Evolutionary conservation across 192 early-diverging fungal species (phyloP), one percentile per base, ranked within the genome.

Genomic region (Spizellomyces punctatus): DNA sequence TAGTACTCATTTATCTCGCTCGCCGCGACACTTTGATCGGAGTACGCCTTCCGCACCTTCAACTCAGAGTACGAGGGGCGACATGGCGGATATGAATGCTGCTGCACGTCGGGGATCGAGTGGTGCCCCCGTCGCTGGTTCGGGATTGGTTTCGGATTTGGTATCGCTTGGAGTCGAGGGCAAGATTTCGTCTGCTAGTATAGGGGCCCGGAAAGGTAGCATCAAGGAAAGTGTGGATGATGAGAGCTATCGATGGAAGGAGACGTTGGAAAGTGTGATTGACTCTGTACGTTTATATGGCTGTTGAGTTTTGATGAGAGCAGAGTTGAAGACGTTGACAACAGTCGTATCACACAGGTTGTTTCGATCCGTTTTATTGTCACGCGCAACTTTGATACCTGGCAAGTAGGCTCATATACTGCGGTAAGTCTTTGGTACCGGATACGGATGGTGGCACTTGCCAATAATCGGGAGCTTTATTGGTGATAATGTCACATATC

Each of bases 291-390:
- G 48, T 36, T 36, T 36, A 2, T 36, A 36, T 3, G 27, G 27
- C 27, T 14, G 2, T n/a, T 14, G 3, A 2, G 16, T 36, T 49
- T 49, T 16, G 62, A 4, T 14, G 14, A 22, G 1, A 2, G 22
- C 19, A 63, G 19, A 16, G n/a, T n/a, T n/a, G n/a, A 36, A 36
- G 27, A 36, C 27, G 27, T 36, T 10, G 19, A 63, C 12, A 66
- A 64, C 4, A 12, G 12, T 14, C 57, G 12, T 22, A 66, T n/a
- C 22, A 16, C 36, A 14, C 54, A 72, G 71, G 54, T 92, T 58
- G 91, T 93, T 6, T 88, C 88, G 21, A 89, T 93, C 49, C 67
- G 90, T 10, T 87, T 89, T 66, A 88, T 86, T 50, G 83, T 86
- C 57, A 88, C 88, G 1, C 76, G 88, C n/a, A 69, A 73, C 60